Evolutionary conservation across 1,284 basidiomycete species (phyloP), one percentile per base, ranked within the genome.

Genomic region (Moesziomyces aphidis): DNA sequence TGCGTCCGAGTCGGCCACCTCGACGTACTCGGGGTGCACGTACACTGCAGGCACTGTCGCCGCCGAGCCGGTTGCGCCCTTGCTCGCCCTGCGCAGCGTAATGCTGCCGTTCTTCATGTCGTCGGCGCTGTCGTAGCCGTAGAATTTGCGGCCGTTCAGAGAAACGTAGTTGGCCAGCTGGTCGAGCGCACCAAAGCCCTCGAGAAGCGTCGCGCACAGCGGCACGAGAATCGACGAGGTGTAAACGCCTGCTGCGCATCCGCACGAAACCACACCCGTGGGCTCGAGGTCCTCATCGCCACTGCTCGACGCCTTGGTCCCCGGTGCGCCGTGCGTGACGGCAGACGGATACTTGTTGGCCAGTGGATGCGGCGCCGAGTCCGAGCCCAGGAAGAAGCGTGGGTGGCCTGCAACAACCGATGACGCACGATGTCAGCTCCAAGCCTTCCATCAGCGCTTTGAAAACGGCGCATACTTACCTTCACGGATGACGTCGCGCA

Each of bases 351-450:
- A 89, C 86, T 99, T 99, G 63, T 88, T 88, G n/a, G 88, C 85
- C 11, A 90, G 88, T 1, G 93, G 91, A 85, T 99, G 97, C 26
- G 97, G 97, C 1, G 97, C 97, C 34, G 93, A 95, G 86, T 99
- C 97, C 21, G 94, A 97, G 19, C 97, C 97, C 50, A 99, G 88
- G 90, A 99, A 99, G 87, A 99, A 99, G 62, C 93, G 91, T 2
- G 94, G 92, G 85, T 97, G 93, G 2, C 96, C 94, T 91, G 56
- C 66, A 22, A 17, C n/a, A 9, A 22, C 39, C 23, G 15, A 43
- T 19, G n/a, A 22, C 44, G 36, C 17, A 13, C 11, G 6, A 36
- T 36, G 13, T 58, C n/a, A 34, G 49, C 17, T 54, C 17, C 28
- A 26, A 28, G 1, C 6, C 8, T 28, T 7, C 6, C 26, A 28